A percentile compares a stretch with the other conserved stretches of the same genome.
Evolutionary conservation across 805 yeast species (phyloP).

Genomic region (Sugiyamaella smithiae): DNA sequence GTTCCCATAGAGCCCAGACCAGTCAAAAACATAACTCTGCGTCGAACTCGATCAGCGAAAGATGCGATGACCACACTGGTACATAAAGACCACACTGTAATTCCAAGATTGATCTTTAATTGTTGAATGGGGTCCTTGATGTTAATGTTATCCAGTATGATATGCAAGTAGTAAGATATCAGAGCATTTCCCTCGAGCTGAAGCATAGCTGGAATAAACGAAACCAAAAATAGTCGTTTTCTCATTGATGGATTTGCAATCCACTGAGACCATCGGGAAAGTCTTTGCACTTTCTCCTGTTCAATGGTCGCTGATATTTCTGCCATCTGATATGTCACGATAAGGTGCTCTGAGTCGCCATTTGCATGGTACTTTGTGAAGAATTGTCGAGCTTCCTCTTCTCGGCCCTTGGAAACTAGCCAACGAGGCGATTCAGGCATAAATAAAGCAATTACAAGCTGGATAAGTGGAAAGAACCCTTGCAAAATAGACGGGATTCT

Average conservation of each 20-base stretch:
- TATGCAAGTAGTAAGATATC: slow-evolving; percentile 44
- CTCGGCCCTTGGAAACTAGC: slow-evolving; percentile 31
- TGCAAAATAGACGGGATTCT: slow-evolving; percentile 75
- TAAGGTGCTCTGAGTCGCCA: slow-evolving; percentile 26
- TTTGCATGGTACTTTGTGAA: slow-evolving; percentile 20
- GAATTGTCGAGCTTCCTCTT: slow-evolving; percentile 55
- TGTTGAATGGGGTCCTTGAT: slow-evolving; percentile 36
- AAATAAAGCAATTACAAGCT: slow-evolving; percentile 48
- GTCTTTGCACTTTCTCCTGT: slow-evolving; percentile 21
- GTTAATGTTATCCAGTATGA: slow-evolving; percentile 53
- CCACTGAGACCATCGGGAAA: slow-evolving; percentile 22
- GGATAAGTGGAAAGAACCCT: slow-evolving; percentile 54
- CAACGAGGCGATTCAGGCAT: slow-evolving; percentile 91
- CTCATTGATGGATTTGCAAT: slow-evolving; percentile 16
- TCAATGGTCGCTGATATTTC: slow-evolving; percentile 25
- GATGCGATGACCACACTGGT: slow-evolving; percentile 14
- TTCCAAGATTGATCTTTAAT: slow-evolving; percentile 22
- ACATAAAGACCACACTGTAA: slow-evolving; percentile 14
- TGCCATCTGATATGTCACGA: slow-evolving; percentile 30
- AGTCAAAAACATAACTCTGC: slow-evolving; percentile 20
- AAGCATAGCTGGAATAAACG: slow-evolving; percentile 16
- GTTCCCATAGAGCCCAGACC: slow-evolving; percentile 16
- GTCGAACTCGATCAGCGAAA: slow-evolving; percentile 11
- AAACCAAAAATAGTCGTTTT: slow-evolving; percentile 14
- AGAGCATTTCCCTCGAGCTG: slow-evolving; percentile 21